phyloP scores from a whole-genome alignment of 2,329 filamentous ascomycete genomes.

The Blumeria hordei region DNA sequence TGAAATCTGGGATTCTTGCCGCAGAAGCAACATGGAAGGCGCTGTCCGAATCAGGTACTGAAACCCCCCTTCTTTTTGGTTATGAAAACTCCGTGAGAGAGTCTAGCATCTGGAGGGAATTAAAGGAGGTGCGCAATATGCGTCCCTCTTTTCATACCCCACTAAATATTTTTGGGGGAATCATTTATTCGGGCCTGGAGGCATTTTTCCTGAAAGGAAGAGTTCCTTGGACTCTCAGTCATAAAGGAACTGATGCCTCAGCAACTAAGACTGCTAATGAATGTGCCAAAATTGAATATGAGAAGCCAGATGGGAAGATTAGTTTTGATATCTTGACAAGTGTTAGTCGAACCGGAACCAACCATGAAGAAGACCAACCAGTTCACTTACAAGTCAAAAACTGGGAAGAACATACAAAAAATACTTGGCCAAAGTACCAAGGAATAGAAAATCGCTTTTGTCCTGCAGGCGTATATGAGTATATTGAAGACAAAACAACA shows the following conservation, averaged over 20 bases:
- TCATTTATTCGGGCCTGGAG: slow-evolving; percentile 82
- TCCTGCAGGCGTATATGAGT: slow-evolving; percentile 92
- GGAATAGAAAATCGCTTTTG: slow-evolving; percentile 93
- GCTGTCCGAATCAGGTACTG: slow-evolving; percentile 30
- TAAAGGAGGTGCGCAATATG: slow-evolving; percentile 92
- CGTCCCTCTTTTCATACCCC: slow-evolving; percentile 79
- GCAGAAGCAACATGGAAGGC: slow-evolving; percentile 76
- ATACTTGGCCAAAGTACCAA: slow-evolving; percentile 69
- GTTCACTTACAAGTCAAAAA: slow-evolving; percentile 88
- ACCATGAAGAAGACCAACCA: slow-evolving; percentile 96
- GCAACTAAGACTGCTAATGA: slow-evolving; percentile 59
- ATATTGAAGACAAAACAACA: slow-evolving; percentile 78
- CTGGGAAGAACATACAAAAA: slow-evolving; percentile 72
- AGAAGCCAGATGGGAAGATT: slow-evolving; percentile 86
- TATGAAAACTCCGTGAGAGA: slow-evolving; percentile 77
- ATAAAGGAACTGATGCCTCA: slow-evolving; percentile 52
- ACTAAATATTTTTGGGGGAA: slow-evolving; percentile 68
- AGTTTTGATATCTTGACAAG: slow-evolving; percentile 91
- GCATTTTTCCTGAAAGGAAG: slow-evolving; percentile 69
- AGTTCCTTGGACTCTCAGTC: slow-evolving; percentile 77
- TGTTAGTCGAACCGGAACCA: slow-evolving; percentile 84
- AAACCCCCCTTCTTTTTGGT: slow-evolving; percentile 73
- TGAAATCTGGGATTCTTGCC: slow-evolving; percentile 92
- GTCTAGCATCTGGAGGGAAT: slow-evolving; percentile 78
- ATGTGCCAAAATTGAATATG: slow-evolving; percentile 79